These are phyloP conservation scores for Epichloe sp. DNA, from an alignment of 2,329 filamentous ascomycete species.

Conservation along the genomic window DNA sequence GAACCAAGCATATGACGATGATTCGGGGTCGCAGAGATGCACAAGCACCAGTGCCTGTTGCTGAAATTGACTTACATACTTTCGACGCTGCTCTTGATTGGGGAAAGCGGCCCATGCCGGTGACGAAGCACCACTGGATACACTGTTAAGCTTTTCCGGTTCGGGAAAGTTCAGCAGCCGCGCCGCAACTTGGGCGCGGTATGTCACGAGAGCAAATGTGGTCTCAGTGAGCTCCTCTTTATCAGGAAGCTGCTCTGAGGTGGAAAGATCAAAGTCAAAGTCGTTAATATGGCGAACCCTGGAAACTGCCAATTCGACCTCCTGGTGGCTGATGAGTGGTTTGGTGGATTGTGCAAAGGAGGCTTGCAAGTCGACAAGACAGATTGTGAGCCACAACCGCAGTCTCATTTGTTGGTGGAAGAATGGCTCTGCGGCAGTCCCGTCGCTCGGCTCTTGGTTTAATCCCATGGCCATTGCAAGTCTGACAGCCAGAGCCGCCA, in stretches of 20 bases:
- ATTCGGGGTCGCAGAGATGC: slow-evolving; percentile 7
- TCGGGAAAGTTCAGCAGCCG: slow-evolving; percentile 2
- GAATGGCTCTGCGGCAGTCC: slow-evolving; percentile 1
- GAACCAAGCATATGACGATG: slow-evolving; percentile 7
- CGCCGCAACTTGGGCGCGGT: slow-evolving; percentile 2
- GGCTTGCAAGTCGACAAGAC: slow-evolving; percentile 6
- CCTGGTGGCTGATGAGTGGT: slow-evolving; percentile 4
- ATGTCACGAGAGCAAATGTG: slow-evolving; percentile 6
- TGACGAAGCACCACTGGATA: not conserved
- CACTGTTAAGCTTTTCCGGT: not conserved
- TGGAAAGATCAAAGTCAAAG: slow-evolving; percentile 4
- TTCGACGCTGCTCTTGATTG: not conserved
- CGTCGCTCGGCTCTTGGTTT: not conserved
- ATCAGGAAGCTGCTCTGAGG: not conserved
- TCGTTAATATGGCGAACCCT: slow-evolving; percentile 7
- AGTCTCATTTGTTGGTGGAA: slow-evolving; percentile 7
- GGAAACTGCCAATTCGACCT: not conserved
- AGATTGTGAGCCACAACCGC: slow-evolving; percentile 7
- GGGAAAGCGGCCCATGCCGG: not conserved
- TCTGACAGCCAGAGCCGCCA: slow-evolving; percentile 5
- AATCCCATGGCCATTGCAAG: slow-evolving; percentile 5
- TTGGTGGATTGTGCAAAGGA: slow-evolving; percentile 3
- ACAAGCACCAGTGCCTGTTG: slow-evolving; percentile 3
- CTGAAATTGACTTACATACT: slow-evolving; percentile 4
- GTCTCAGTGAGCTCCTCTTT: slow-evolving; percentile 8